A percentile compares a stretch with the other conserved stretches of the same genome.
phyloP scores from a whole-genome alignment of 805 yeast genomes.

The Candida maltosa region DNA sequence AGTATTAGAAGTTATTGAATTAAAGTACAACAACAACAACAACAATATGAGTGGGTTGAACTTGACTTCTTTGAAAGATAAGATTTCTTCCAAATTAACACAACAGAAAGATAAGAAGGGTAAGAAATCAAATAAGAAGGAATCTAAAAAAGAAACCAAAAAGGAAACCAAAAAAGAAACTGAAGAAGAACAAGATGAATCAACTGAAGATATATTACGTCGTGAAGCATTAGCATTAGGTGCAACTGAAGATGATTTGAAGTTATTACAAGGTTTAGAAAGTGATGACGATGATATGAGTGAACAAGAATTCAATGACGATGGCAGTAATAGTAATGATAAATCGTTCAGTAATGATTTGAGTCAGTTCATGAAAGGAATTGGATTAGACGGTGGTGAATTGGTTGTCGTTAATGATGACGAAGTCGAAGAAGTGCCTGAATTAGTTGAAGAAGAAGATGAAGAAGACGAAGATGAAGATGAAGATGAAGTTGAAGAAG shows the following conservation, averaged over 20 bases:
- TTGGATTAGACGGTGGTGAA: slow-evolving; percentile 54
- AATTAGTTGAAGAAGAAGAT: slow-evolving; percentile 25
- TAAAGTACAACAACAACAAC: slow-evolving; percentile 1
- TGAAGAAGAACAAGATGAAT: slow-evolving; percentile 8
- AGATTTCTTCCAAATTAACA: slow-evolving; percentile 53
- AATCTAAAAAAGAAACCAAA: slow-evolving; percentile 7
- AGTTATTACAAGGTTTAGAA: slow-evolving; percentile 50
- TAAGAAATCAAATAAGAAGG: slow-evolving; percentile 11
- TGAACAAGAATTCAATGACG: slow-evolving; percentile 49
- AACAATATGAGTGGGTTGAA: slow-evolving; percentile 44
- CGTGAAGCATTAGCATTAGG: slow-evolving; percentile 80
- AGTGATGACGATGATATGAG: slow-evolving; percentile 46
- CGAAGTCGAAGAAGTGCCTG: slow-evolving; percentile 25
- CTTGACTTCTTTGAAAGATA: slow-evolving; percentile 60
- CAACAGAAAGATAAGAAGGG: slow-evolving; percentile 13
- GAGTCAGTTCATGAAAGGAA: slow-evolving; percentile 57
- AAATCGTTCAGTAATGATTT: slow-evolving; percentile 51
- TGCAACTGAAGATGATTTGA: slow-evolving; percentile 80
- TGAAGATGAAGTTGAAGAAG: slow-evolving; percentile 16
- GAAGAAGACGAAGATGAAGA: slow-evolving; percentile 32
- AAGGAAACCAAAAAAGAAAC: slow-evolving; percentile 9
- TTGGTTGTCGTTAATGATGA: slow-evolving; percentile 28
- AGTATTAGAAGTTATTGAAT: too few relatives aligned
- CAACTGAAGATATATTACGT: slow-evolving; percentile 42
- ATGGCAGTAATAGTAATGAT: slow-evolving; percentile 31